phyloP scores from a whole-genome alignment of 352 stramenopile genomes.

The Globisporangium paroecandrum region DNA sequence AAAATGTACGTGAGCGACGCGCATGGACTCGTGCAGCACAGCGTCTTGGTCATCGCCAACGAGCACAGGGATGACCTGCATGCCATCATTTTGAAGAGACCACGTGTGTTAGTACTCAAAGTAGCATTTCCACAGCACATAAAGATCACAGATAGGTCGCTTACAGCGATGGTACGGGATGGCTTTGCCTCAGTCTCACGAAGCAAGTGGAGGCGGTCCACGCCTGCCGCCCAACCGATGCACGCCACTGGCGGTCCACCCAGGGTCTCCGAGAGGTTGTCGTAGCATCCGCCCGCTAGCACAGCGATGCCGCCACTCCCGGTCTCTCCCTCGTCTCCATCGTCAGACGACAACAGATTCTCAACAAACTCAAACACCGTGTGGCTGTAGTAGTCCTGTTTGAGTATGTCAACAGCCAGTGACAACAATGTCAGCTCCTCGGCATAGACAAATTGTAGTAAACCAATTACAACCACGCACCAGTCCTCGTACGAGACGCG shows the following conservation, averaged over 20 bases:
- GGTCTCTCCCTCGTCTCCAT: slow-evolving; percentile 5
- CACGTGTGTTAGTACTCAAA: background rate
- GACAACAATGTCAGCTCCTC: background rate
- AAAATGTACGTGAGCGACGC: slow-evolving; percentile 43
- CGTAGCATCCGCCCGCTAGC: slow-evolving; percentile 82
- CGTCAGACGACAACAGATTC: slow-evolving; percentile 13
- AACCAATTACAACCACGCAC: slow-evolving; percentile 25
- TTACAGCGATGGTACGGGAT: slow-evolving; percentile 48
- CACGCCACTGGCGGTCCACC: slow-evolving; percentile 58
- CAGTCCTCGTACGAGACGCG: slow-evolving; percentile 76
- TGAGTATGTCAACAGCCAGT: background rate
- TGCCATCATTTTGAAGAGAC: background rate
- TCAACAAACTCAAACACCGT: slow-evolving; percentile 90
- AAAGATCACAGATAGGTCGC: background rate
- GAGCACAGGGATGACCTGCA: slow-evolving; percentile 66
- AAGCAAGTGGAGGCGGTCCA: slow-evolving; percentile 76
- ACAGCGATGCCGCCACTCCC: slow-evolving; percentile 62
- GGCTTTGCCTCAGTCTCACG: slow-evolving; percentile 25
- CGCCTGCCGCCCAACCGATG: slow-evolving; percentile 81
- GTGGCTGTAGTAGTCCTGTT: slow-evolving; percentile 87
- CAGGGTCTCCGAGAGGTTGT: slow-evolving; percentile 64
- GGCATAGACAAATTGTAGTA: background rate
- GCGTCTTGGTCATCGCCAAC: slow-evolving; percentile 34
- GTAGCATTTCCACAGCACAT: background rate
- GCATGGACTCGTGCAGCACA: slow-evolving; percentile 64